Evolutionary conservation across 2,329 filamentous ascomycete genomes (phyloP), one percentile per base, ranked within the genome.

Genomic region (Cladophialophora carrionii): DNA sequence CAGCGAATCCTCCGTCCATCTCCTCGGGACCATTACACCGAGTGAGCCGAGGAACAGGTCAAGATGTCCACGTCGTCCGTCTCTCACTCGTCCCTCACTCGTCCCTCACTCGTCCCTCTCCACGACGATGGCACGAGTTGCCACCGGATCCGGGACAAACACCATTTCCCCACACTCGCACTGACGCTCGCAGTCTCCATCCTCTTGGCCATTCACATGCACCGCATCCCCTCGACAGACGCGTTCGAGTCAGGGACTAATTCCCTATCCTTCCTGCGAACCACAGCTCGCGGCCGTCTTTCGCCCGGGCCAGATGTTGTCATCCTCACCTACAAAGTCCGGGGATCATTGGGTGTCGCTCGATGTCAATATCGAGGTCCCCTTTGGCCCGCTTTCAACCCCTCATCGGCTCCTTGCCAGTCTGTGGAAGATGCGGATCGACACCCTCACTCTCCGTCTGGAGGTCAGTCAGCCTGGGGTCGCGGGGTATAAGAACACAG

Each of bases 371-470:
- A 52, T 53, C 29, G 43, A 29, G 48, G 20, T 24, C 61, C 62
- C 67, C 67, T 59, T 63, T 66, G 53, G 61, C 61, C 64, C 67
- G 67, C 49, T 46, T 53, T 32, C 41, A 62, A 60, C 63, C 63
- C 63, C 63, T 68, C 66, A 66, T 56, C 22, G 12, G 48, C 10
- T 14, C 29, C 43, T 10, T 12, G 17, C 17, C 57, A 60, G 8
- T 41, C 4, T 7, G 8, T 20, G 8, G 48, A 34, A 54, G 37
- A 55, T 56, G 26, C 29, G 56, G 51, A 52, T 34, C 46, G 56
- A 51, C 49, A 32, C 32, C 3, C 31, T 46, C 34, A 57, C 43
- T 14, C 29, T 22, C 57, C 20, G 29, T 61, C 51, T 26, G 64
- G 63, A 48, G 55, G 26, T 41, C 22, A 52, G 26, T 41, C 22